Conservation (phyloP, 2,329 filamentous ascomycete species). For the Beauveria bassiana region DNA sequence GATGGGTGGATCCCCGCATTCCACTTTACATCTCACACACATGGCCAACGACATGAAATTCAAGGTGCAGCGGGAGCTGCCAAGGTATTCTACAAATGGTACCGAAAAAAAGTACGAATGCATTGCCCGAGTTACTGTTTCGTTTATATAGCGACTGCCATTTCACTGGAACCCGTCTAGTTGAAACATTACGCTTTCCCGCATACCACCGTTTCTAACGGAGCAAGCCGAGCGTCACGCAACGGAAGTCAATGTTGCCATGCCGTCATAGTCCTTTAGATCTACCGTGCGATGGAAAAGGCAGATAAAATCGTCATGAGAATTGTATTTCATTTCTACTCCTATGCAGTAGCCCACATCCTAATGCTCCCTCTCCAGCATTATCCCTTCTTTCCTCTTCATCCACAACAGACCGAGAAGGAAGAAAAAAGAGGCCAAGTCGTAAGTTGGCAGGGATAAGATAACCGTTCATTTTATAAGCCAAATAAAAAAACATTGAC, state of each 20-base stretch:
- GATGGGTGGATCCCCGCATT: not conserved
- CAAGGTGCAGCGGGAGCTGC: not conserved
- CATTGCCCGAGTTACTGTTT: too few relatives aligned
- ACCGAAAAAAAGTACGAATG: not conserved
- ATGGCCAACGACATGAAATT: not conserved
- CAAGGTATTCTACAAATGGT: not conserved
- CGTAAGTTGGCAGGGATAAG: slow-evolving; percentile 3
- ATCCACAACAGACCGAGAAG: not conserved
- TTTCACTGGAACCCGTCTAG: too few relatives aligned
- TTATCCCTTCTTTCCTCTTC: not conserved
- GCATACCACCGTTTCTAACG: not conserved
- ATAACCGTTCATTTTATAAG: slow-evolving; percentile 10
- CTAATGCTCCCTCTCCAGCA: not conserved
- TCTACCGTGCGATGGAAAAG: not conserved
- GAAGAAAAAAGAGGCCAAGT: not conserved
- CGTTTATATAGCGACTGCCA: too few relatives aligned
- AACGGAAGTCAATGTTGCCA: not conserved
- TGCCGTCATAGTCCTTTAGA: not conserved
- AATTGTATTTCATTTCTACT: slow-evolving; percentile 11
- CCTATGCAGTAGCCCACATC: slow-evolving; percentile 7
- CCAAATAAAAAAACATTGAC: slow-evolving; percentile 9
- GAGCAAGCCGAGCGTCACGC: not conserved
- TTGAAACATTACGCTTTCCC: not conserved
- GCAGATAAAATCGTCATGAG: not conserved
- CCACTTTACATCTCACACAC: not conserved